Evolutionary conservation across 768 basidiomycete species (phyloP), one percentile per base, ranked within the genome.

Genomic region (Saitozyma podzolica): DNA sequence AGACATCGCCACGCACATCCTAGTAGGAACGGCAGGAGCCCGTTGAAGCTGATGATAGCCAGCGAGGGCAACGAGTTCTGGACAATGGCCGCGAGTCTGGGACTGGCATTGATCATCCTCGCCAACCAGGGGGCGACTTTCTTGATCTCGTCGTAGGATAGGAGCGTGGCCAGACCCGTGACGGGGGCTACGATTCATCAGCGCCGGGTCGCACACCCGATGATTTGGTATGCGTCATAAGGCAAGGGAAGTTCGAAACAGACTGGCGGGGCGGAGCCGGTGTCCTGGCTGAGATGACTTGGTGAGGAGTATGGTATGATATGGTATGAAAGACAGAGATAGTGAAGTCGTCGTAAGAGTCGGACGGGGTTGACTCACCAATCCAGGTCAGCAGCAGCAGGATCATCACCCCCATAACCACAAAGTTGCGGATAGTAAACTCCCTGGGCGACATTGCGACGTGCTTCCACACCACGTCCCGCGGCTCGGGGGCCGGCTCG

Each of bases 401-500:
- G 0, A 80, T 83, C 80, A 93, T 89, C 40, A 86, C 82, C 13
- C 79, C 82, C 19, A 90, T 80, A 2, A 94, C 90, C 37, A 95
- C 74, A 41, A 87, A 60, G 49, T 91, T 86, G 39, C 96, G 87
- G 4, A 86, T 82, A 51, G 85, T 83, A 16, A 87, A 82, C 41
- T 85, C 81, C 14, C 83, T 73, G 0, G 82, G 81, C 0, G 90
- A 85, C 19, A 88, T 85, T 1, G 87, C 83, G 82, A 98, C 89
- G 68, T 92, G 93, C 40, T 87, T 83, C 96, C 96, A 99, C 17
- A 97, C 86, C 59, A 98, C 90, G 77, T 98, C 95, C 53, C 95
- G 86, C 9, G 95, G 94, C 75, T 97, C 94, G 0, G 95, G 95
- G 0, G 95, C 93, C 17, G 86, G 85, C 61, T 82, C 84, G 10